Conservation (phyloP, 306 rosid genomes). For the Inga laurina region DNA sequence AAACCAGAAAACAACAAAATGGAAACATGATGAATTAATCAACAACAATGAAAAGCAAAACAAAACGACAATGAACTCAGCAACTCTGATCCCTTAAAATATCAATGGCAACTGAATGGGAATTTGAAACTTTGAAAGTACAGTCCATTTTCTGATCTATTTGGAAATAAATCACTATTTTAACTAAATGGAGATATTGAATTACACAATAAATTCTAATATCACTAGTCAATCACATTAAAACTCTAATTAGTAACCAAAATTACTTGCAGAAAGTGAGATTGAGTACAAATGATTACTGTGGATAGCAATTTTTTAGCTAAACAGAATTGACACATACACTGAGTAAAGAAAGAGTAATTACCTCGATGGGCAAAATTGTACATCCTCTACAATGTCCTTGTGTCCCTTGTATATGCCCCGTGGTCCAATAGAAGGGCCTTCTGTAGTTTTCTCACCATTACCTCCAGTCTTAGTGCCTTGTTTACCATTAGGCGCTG, state of each 20-base stretch:
- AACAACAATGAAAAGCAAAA: conserved; percentile 12
- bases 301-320: conserved; percentile 4
- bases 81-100: conserved; percentile 6
- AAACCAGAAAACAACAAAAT: conserved; percentile 17
- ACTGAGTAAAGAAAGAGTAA: conserved; percentile 10
- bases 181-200: conserved; percentile 6
- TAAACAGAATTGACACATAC: conserved; percentile 14
- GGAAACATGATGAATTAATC: conserved; percentile 8
- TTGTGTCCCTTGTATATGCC: conserved; percentile 83
- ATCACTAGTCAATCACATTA: conserved; percentile 5
- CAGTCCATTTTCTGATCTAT: conserved; percentile 4
- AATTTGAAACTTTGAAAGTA: conserved; percentile 20
- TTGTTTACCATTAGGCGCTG: conserved; percentile 55
- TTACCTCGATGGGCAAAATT: conserved; percentile 96
- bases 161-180: neutral
- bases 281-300: conserved; percentile 2
- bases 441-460: conserved; percentile 57
- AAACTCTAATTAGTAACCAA: conserved; percentile 12
- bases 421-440: conserved; percentile 81
- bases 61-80: conserved; percentile 5
- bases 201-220: conserved; percentile 25
- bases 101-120: conserved; percentile 14
- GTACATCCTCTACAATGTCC: conserved; percentile 96
- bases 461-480: conserved; percentile 51
- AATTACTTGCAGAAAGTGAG: conserved; percentile 17